Evolutionary conservation across 2,329 filamentous ascomycete genomes (phyloP), one percentile per base, ranked within the genome.

Genomic region (Penicillium thymicola): DNA sequence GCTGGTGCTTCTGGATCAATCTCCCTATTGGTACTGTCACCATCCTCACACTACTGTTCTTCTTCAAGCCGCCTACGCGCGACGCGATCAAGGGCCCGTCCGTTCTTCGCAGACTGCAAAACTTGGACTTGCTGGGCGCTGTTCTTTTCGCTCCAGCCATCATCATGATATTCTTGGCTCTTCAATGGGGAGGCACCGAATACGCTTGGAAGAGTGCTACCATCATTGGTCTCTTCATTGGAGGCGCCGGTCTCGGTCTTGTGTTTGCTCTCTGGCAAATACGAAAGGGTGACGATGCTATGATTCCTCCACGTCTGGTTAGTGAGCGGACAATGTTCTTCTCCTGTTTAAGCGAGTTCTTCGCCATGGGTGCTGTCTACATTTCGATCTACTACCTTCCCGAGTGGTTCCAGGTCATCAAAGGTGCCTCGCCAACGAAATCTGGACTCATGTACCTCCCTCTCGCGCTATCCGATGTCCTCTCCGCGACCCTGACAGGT

Each of bases 391-490:
- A 60, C 37, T 59, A 60, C 23, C 55, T 60, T 2, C 55, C 59
- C 8, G 41, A 54, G 25, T 60, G 34, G 38, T 60, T 60, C 23
- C 59, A 60, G 43, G 52, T 49, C 11, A 37, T 60, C 5, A 48
- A 58, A 50, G 30, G 25, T 3, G 55, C 49, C 21, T 51, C 54
- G 7, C 37, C 57, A 11, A 43, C 41, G 2, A 43, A 43, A 28
- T 43, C 41, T 13, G 41, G 41, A 13, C 4, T n/a, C 23, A 43
- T 43, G 41, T 43, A 43, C 14, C 41, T 43, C 9, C 41, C 41
- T 7, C 16, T 43, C 3, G 41, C 41, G 2, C 23, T 43, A 2
- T 43, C 41, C 27, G 41, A 43, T 43, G 41, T 43, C 9, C 41
- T 43, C 23, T 27, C 41, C n/a, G 41, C 41, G 2, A 43, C 41